Conservation (phyloP, 257 asterid species). For the Penstemon eatonii region DNA sequence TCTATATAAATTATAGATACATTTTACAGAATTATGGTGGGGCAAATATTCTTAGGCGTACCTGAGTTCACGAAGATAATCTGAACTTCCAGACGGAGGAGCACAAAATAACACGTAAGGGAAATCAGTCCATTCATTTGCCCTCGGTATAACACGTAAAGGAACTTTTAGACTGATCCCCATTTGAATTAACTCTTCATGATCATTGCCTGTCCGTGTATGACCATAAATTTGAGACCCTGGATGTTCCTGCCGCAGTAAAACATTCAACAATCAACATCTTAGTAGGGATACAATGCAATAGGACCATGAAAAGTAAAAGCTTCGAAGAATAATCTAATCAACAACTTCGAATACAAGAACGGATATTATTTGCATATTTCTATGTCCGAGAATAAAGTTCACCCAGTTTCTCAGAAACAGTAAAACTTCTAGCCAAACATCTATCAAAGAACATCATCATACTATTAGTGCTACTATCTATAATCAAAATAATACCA, state of each 20-base stretch:
- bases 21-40: no score
- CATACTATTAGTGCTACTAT: no score
- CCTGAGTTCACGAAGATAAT: conserved; percentile 90
- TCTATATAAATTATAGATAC: no score
- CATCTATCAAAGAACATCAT: no score
- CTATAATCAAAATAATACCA: no score
- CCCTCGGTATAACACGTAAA: conserved; percentile 38
- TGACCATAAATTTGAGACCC: conserved; percentile 76
- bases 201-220: conserved; percentile 76
- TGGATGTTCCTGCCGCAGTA: conserved; percentile 65
- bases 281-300: not conserved
- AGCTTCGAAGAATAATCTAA: conserved; percentile 10
- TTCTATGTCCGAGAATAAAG: conserved; percentile 15
- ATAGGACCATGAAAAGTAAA: not conserved
- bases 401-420: no score
- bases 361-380: not conserved
- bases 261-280: conserved; percentile 22
- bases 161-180: conserved; percentile 61
- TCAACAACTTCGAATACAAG: not conserved
- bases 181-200: conserved; percentile 67
- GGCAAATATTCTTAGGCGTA: conserved; percentile 24
- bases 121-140: conserved; percentile 43
- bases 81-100: conserved; percentile 70
- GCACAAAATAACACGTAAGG: conserved; percentile 93
- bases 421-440: no score